Evolutionary conservation across 805 yeast genomes (phyloP).

Genomic region (Wickerhamomyces tratensis): DNA sequence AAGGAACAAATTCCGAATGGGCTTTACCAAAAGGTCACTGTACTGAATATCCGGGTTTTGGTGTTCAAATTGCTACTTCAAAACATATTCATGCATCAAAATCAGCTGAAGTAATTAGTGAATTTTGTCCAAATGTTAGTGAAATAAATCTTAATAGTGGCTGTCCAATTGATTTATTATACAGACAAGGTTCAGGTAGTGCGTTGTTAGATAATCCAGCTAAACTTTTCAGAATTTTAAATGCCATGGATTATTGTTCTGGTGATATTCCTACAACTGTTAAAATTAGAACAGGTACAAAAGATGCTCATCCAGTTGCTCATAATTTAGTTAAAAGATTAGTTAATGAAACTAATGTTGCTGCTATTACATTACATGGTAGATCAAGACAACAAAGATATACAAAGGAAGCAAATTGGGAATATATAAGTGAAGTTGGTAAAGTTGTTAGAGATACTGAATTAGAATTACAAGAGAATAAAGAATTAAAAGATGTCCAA

Average conservation of each 20-base stretch:
- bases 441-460: conserved; percentile 49
- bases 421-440: conserved; percentile 71
- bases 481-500: conserved; percentile 43
- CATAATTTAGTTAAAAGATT: conserved; percentile 60
- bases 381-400: conserved; percentile 95
- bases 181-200: conserved; percentile 91
- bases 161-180: conserved; percentile 94
- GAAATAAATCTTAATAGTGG: conserved; percentile 93
- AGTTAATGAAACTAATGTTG: conserved; percentile 70
- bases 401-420: conserved; percentile 89
- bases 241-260: conserved; percentile 81
- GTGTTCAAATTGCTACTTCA: conserved; percentile 85
- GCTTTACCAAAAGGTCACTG: conserved; percentile 87
- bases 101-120: conserved; percentile 73
- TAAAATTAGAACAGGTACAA: conserved; percentile 86
- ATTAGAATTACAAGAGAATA: conserved; percentile 47
- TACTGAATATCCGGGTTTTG: conserved; percentile 79
- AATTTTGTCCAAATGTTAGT: conserved; percentile 49
- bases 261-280: conserved; percentile 91
- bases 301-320: conserved; percentile 85
- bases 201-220: conserved; percentile 89
- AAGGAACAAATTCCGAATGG: conserved; percentile 94
- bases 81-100: conserved; percentile 92
- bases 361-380: conserved; percentile 91
- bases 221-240: conserved; percentile 63